A percentile compares a stretch with the other conserved stretches of the same genome.
Evolutionary conservation across 2,329 filamentous ascomycete genomes (phyloP).

Genomic region (Penicillium janthinellum): DNA sequence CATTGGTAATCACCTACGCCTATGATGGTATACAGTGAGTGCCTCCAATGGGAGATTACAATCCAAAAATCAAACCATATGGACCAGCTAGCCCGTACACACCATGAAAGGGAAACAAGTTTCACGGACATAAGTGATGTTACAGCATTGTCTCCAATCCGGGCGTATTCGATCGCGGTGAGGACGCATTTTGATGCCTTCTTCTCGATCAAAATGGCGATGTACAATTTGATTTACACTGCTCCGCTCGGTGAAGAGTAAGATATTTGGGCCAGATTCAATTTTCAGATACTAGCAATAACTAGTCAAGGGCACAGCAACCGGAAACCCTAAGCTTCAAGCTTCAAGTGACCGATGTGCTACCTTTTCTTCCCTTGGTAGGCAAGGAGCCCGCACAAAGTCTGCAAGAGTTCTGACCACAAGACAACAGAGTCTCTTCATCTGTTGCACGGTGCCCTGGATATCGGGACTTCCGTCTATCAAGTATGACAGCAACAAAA

Average conservation of each 20-base stretch:
- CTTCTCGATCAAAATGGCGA: not conserved
- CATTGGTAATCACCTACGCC: not conserved
- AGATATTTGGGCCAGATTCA: constrained; percentile 12
- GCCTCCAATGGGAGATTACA: too few relatives aligned
- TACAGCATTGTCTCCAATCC: too few relatives aligned
- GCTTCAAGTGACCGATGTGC: not conserved
- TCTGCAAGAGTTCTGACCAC: constrained; percentile 4
- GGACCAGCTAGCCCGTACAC: too few relatives aligned
- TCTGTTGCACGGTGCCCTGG: not conserved
- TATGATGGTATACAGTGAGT: not conserved
- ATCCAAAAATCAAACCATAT: too few relatives aligned
- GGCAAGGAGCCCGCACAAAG: not conserved
- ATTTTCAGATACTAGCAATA: constrained; percentile 11
- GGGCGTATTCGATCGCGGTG: too few relatives aligned
- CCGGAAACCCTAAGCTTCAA: not conserved
- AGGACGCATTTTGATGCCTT: not conserved
- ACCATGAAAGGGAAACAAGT: too few relatives aligned
- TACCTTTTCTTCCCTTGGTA: not conserved
- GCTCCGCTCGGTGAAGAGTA: not conserved
- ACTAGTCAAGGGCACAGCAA: not conserved
- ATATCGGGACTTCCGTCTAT: constrained; percentile 12
- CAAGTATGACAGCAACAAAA: constrained; percentile 8
- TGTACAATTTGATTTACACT: not conserved
- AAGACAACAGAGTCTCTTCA: not conserved
- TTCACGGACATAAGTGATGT: too few relatives aligned